Evolutionary conservation across 1,284 basidiomycete genomes (phyloP).

Genomic region (Apiotrichum domesticum): DNA sequence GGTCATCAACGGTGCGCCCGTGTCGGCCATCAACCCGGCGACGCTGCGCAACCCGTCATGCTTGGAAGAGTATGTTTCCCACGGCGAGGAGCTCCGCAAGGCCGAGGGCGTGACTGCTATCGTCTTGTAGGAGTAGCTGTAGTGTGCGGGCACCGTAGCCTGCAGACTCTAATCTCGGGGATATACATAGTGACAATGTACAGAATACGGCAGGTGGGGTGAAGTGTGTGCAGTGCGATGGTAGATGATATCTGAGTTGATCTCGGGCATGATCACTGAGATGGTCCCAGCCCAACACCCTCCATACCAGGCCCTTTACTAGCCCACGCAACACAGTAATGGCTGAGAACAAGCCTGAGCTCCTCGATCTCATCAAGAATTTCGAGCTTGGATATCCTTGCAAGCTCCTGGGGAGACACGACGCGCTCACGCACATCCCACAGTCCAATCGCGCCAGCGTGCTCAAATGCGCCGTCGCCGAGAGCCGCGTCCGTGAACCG

Average conservation of each 20-base stretch:
- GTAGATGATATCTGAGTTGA: too few species aligned
- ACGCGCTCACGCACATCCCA: conserved; percentile 60
- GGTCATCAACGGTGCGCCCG: conserved; percentile 71
- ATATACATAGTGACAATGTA: background rate
- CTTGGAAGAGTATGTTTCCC: conserved; percentile 57
- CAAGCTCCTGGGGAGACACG: conserved; percentile 55
- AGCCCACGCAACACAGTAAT: conserved; percentile 82
- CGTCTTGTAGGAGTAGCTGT: background rate
- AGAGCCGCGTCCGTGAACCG: conserved; percentile 53
- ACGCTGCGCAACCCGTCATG: conserved; percentile 72
- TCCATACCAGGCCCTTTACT: conserved; percentile 27
- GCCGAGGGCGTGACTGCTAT: conserved; percentile 33
- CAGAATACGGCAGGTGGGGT: background rate
- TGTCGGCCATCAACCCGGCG: conserved; percentile 64
- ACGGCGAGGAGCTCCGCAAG: conserved; percentile 55
- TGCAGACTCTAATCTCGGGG: background rate
- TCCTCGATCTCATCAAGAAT: conserved; percentile 87
- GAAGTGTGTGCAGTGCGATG: too few species aligned
- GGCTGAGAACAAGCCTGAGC: conserved; percentile 73
- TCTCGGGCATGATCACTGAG: too few species aligned
- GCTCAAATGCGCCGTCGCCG: conserved; percentile 51
- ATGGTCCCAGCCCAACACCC: background rate
- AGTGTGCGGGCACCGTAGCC: background rate
- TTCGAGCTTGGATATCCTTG: conserved; percentile 68
- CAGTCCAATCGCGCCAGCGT: conserved; percentile 58